phyloP scores from a whole-genome alignment of 768 basidiomycete genomes.

The Trichaptum fuscoviolaceum region DNA sequence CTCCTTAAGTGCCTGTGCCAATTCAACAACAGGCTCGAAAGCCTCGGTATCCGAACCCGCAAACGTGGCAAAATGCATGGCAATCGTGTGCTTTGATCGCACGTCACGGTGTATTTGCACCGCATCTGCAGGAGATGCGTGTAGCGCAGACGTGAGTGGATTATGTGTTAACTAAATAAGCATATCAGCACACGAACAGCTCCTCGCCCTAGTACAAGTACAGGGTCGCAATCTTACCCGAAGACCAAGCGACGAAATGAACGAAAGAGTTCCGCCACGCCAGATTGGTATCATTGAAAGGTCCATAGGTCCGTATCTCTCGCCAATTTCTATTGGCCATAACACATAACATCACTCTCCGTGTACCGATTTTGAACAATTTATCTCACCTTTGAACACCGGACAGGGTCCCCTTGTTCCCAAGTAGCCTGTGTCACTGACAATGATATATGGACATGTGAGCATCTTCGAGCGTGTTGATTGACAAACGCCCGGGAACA shows the following conservation, averaged over 20 bases:
- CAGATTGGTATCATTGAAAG: conserved; percentile 39
- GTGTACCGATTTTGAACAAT: background rate
- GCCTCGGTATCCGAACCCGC: conserved; percentile 36
- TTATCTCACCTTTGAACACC: conserved; percentile 27
- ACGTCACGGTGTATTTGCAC: conserved; percentile 33
- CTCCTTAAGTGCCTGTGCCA: conserved; percentile 20
- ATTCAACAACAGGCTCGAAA: conserved; percentile 31
- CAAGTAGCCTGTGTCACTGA: conserved; percentile 35
- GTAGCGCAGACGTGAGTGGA: conserved; percentile 28
- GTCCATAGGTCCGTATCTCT: conserved; percentile 34
- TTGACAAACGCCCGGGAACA: conserved; percentile 5
- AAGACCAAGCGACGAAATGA: conserved; percentile 32
- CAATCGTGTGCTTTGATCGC: conserved; percentile 31
- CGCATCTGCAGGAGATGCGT: conserved; percentile 38
- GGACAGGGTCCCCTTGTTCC: conserved; percentile 29
- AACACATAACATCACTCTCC: background rate
- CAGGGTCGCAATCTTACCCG: conserved; percentile 22
- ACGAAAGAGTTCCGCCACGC: conserved; percentile 36
- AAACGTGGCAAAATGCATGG: conserved; percentile 42
- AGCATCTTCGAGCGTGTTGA: background rate
- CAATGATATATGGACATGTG: background rate
- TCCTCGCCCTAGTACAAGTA: background rate
- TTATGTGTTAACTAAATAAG: conserved; percentile 21
- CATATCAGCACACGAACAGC: background rate
- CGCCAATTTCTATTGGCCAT: conserved; percentile 30